Evolutionary conservation across 2,329 filamentous ascomycete species (phyloP), one percentile per base, ranked within the genome.

Genomic region (Colletotrichum sp.): DNA sequence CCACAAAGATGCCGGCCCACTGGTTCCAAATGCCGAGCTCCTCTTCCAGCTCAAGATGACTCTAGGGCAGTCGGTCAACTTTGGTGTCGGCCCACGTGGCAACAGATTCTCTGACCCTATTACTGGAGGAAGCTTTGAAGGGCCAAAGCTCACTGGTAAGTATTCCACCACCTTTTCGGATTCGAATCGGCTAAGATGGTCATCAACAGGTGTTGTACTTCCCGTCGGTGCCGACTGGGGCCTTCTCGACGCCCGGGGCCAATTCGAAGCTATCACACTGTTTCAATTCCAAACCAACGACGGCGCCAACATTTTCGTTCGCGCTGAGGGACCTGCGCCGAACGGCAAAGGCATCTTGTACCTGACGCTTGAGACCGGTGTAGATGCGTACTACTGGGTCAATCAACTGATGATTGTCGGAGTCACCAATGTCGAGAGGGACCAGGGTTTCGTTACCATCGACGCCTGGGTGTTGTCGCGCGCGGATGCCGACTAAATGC

Each of bases 221-320:
- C 52, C 28, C 7, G 34, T 52, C 3, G 59, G 66, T 3, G 34
- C 58, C 3, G 59, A 74, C 67, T 74, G 59, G 48, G 71, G 71
- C 7, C 59, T 74, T 4, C 16, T 71, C 13, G 67, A 71, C 5
- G 26, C 16, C 26, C 62, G 28, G 7, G 66, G 67, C 7, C 52
- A 59, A 2, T 71, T 74, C 48, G 21, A 34, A 4, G 71, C 48
- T 0, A 34, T 70, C 34, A 63, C 66, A 1, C 16, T 58, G 5
- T 70, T 69, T 7, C 58, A 74, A 7, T 70, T 70, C 7, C 66
- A 65, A 18, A 74, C 71, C 3, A 26, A 63, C 6, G 66, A 74
- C 34, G 58, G 34, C 7, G 71, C 48, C 21, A 70, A 59, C 9
- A 74, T 74, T 1, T 36, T 74, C 21, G 66, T 59, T 3, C 66